Evolutionary conservation across 352 stramenopile genomes (phyloP), one percentile per base, ranked within the genome.

Genomic region (Pythium aquatile): DNA sequence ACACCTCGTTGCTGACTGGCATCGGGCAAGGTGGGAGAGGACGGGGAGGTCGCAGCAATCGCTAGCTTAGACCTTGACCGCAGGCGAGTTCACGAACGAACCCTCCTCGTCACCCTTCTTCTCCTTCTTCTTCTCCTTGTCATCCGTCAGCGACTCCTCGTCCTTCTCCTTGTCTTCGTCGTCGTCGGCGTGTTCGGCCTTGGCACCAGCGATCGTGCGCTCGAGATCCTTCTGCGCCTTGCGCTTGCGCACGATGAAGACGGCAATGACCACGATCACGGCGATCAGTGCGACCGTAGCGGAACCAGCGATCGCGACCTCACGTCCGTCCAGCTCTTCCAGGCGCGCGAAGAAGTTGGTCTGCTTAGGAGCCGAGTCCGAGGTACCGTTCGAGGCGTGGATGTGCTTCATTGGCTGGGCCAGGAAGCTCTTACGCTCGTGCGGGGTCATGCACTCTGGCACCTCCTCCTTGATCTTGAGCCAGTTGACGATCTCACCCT

Each of bases 401-500:
- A 93, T 87, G 74, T 95, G 84, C 75, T 95, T 93, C 78, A 95
- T 88, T 24, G 84, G 86, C 74, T 95, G 86, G 0, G 79, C 69
- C 10, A 95, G 70, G 78, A 91, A 95, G 57, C 82, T 80, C 75
- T 87, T 88, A 64, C 86, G 86, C 72, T 93, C 78, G 7, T 62
- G 52, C 0, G 84, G 84, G 9, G 86, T 93, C 85, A 93, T 91
- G 73, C 86, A 95, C 63, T 91, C 76, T 14, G 86, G 85, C 63
- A 92, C 80, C 42, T 93, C 79, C 35, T 91, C 79, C 57, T 88
- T 77, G 39, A 93, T 92, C 61, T 82, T 86, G 47, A 95, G 66
- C 86, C 86, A 95, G 78, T 95, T 95, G 62, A 90, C 71, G 69
- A 93, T 91, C 58, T 93, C 84, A 30, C 86, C 84, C 28, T 86